A percentile compares a stretch with the other conserved stretches of the same genome.
Conservation (phyloP, 371 early-diverging fungal genomes). For the Dichotomocladium elegans region DNA sequence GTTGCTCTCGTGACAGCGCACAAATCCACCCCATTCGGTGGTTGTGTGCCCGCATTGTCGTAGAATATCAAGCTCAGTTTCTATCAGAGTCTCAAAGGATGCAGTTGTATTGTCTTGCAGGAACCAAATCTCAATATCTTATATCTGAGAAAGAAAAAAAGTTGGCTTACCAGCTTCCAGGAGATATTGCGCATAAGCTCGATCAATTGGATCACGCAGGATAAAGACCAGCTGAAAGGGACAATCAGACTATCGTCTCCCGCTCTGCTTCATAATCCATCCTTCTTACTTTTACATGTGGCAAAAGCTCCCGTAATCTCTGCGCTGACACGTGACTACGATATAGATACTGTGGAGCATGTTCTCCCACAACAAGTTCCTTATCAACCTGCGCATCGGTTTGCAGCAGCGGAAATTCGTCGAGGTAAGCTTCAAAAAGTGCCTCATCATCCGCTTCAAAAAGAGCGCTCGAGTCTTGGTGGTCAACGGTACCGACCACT, state of each 20-base stretch:
- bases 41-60: conserved; percentile 40
- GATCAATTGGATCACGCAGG: conserved; percentile 51
- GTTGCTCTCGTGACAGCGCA: conserved; percentile 34
- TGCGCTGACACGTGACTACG: conserved; percentile 31
- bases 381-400: conserved; percentile 12
- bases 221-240: conserved; percentile 46
- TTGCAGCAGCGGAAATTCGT: conserved; percentile 27
- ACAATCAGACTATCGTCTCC: neutral
- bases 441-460: conserved; percentile 23
- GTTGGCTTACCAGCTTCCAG: conserved; percentile 5
- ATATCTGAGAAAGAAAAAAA: too few species aligned
- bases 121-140: too few species aligned
- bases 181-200: conserved; percentile 52
- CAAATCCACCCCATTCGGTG: conserved; percentile 40
- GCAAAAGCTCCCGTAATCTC: conserved; percentile 31
- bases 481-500: conserved; percentile 33
- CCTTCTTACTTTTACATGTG: conserved; percentile 31
- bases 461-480: conserved; percentile 1
- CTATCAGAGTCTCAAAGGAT: conserved; percentile 32
- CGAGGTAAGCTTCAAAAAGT: conserved; percentile 37
- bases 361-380: conserved; percentile 30
- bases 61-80: conserved; percentile 34
- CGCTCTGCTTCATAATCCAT: neutral
- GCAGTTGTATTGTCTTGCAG: conserved; percentile 1
- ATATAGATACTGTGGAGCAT: conserved; percentile 41